A percentile compares a stretch with the other conserved stretches of the same genome.
phyloP scores from a whole-genome alignment of 192 early-diverging fungal species.

The Coemansia sp. region DNA sequence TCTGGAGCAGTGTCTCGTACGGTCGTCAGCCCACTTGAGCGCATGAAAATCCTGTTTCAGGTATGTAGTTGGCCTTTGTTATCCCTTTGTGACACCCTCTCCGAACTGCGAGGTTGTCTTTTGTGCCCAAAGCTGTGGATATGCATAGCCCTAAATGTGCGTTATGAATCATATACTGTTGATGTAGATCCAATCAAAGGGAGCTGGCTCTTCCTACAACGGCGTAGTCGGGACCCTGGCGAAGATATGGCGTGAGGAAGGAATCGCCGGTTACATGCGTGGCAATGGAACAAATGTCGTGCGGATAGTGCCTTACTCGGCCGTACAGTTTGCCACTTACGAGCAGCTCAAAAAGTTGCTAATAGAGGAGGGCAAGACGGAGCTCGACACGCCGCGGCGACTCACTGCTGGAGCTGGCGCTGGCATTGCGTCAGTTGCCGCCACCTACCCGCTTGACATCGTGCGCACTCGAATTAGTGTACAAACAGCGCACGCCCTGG shows the following conservation, averaged over 20 bases:
- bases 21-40: slow-evolving; percentile 78
- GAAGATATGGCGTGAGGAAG: slow-evolving; percentile 82
- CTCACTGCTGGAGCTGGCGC: slow-evolving; percentile 75
- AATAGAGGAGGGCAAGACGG: slow-evolving; percentile 68
- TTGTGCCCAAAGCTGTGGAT: not conserved
- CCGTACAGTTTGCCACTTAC: slow-evolving; percentile 81
- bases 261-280: slow-evolving; percentile 70
- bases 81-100: not conserved
- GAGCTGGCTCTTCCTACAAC: slow-evolving; percentile 64
- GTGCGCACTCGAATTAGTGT: slow-evolving; percentile 77
- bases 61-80: slow-evolving; percentile 33
- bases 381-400: slow-evolving; percentile 72
- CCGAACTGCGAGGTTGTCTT: not conserved
- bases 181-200: slow-evolving; percentile 57
- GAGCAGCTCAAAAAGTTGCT: slow-evolving; percentile 76
- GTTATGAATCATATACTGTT: not conserved
- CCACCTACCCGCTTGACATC: slow-evolving; percentile 81
- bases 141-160: not conserved
- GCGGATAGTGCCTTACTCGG: slow-evolving; percentile 81
- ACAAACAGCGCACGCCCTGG: slow-evolving; percentile 66
- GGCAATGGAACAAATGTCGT: slow-evolving; percentile 87
- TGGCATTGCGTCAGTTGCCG: slow-evolving; percentile 75
- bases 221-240: slow-evolving; percentile 72
- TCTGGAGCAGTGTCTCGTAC: slow-evolving; percentile 80
- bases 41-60: slow-evolving; percentile 88